Base-by-base conservation (phyloP, 1,284 basidiomycete genomes). In the Tetrapyrgos nigripes region DNA sequence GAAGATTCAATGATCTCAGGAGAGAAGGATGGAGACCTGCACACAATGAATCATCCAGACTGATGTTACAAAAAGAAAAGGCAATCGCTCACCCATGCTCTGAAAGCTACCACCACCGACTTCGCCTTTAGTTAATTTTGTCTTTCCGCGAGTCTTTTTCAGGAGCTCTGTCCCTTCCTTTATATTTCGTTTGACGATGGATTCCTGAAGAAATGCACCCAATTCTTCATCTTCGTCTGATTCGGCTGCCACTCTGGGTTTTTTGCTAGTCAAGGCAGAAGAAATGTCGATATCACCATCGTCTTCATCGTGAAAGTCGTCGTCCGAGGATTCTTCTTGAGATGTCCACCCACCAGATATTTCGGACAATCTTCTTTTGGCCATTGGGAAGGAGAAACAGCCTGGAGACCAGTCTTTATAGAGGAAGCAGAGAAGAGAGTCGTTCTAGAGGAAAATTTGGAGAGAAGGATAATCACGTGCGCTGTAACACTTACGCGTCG, bases 21-120 rank as follows among this genome's bases (percentile, higher is more conserved):
- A 98, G 79, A 31, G 88, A 87, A 0, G 95, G 93, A 65, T 93
- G 86, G 5, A 98, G 82, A 53, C 93, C 95, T 94, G 62, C n/a
- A 26, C 49, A 17, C 33, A 45, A 19, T 28, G 8, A 45, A 50
- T 23, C 53, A 17, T 59, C 44, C 31, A 46, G 44, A 21, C 40
- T 17, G 24, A 47, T 44, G 55, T 35, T 49, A 47, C 45, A 31
- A 27, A 55, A 53, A 50, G 21, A 45, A 47, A 28, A 50, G 19
- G 5, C 24, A 26, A 35, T 44, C 23, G 81, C 85, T 49, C 60
- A 92, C 91, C 91, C 92, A 94, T 93, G 83, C 87, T 91, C 71
- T 93, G 92, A 62, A 94, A 94, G 64, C 91, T 93, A 26, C 92
- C 92, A 44, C 92, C 92, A 49, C 92, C 92, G 17, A 91, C 79